These are phyloP conservation scores for Ophiostoma himal-ulmi DNA, from an alignment of 2,329 filamentous ascomycete species.

Conservation along the genomic window DNA sequence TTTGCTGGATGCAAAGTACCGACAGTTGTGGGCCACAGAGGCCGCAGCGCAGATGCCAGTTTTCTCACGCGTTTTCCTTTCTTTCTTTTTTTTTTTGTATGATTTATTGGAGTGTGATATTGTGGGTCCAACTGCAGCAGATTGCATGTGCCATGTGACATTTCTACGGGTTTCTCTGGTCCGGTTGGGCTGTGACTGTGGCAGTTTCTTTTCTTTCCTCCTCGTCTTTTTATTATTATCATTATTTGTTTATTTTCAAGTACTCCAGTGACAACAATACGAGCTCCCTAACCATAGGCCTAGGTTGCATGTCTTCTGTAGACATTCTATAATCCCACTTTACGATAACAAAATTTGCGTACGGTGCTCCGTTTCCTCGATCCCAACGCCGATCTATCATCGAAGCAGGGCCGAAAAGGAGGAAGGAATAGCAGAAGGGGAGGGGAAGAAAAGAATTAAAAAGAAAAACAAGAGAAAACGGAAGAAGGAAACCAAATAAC, in stretches of 20 bases:
- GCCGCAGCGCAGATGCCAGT: neutral
- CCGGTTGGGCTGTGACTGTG: neutral
- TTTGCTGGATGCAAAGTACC: constrained; percentile 21
- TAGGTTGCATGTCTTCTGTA: neutral
- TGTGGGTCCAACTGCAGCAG: constrained; percentile 19
- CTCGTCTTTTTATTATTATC: neutral
- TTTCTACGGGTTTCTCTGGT: constrained; percentile 2
- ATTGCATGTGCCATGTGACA: constrained; percentile 22
- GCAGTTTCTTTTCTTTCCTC: neutral
- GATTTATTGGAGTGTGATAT: neutral
- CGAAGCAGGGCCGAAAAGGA: constrained; percentile 16
- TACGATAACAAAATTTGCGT: neutral
- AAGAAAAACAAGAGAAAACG: constrained; percentile 1
- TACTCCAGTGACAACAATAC: constrained; percentile 1
- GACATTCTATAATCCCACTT: neutral
- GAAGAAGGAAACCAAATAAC: neutral
- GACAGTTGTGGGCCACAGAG: constrained; percentile 20
- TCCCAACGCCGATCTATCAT: constrained; percentile 17
- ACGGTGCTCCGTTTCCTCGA: neutral
- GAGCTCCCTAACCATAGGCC: neutral
- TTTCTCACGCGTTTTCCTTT: neutral
- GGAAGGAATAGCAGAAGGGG: neutral
- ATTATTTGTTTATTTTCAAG: neutral
- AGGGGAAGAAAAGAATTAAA: neutral
- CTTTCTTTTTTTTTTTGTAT: neutral